Percentiles rank a stretch among this genome's conserved stretches.
These are phyloP conservation scores for Pichiaceae sp. DNA, from an alignment of 1,139 yeast species.

Conservation along the genomic window DNA sequence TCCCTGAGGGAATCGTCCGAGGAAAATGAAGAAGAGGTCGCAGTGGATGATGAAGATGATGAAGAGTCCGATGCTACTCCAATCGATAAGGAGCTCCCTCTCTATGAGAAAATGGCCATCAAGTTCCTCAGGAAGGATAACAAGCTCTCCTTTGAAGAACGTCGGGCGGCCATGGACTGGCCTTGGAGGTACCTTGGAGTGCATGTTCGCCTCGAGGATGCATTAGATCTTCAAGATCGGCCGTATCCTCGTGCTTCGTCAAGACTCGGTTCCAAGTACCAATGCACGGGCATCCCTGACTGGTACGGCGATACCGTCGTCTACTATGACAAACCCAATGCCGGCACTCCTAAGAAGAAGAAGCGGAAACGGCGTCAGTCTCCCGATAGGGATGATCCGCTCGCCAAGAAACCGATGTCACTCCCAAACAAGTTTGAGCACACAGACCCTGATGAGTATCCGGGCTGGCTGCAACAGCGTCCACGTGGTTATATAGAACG, in stretches of 20 bases:
- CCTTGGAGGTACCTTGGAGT: slow-evolving; percentile 73
- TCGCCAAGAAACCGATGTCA: slow-evolving; percentile 26
- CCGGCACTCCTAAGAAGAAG: slow-evolving; percentile 6
- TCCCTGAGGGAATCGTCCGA: not conserved
- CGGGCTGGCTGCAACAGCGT: slow-evolving; percentile 70
- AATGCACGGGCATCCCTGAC: slow-evolving; percentile 57
- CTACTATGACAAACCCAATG: slow-evolving; percentile 44
- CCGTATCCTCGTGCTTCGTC: slow-evolving; percentile 82
- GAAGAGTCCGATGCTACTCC: not conserved
- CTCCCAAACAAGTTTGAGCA: slow-evolving; percentile 42
- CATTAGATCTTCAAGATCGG: slow-evolving; percentile 68
- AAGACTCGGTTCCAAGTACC: slow-evolving; percentile 67
- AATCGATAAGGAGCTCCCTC: slow-evolving; percentile 5
- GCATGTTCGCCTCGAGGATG: slow-evolving; percentile 71
- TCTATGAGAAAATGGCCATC: slow-evolving; percentile 53
- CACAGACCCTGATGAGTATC: slow-evolving; percentile 39
- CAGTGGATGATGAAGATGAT: not conserved
- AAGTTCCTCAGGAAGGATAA: slow-evolving; percentile 41
- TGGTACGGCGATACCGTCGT: slow-evolving; percentile 60
- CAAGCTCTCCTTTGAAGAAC: slow-evolving; percentile 31
- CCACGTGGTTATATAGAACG: slow-evolving; percentile 83
- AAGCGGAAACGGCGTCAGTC: slow-evolving; percentile 13
- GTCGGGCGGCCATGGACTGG: slow-evolving; percentile 64
- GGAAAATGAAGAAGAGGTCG: not conserved
- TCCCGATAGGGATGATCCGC: slow-evolving; percentile 10